Percentiles rank a stretch among this genome's conserved stretches.
Conservation (phyloP, 2,329 filamentous ascomycete genomes). For the Cercospora sp. region DNA sequence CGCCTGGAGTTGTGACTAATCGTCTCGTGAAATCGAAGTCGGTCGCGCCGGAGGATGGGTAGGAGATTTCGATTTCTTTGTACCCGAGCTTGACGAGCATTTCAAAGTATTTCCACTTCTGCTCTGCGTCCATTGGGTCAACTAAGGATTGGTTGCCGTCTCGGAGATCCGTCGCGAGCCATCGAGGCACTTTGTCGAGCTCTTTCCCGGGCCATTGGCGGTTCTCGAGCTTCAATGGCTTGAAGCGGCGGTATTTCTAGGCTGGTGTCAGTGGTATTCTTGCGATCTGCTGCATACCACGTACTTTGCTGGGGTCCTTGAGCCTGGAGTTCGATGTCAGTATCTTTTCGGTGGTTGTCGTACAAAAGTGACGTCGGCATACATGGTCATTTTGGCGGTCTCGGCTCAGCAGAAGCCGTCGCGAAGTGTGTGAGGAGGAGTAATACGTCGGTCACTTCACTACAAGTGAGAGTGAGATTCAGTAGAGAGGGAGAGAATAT, state of each 20-base stretch:
- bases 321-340: slow-evolving; percentile 49
- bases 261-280: slow-evolving; percentile 50
- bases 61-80: slow-evolving; percentile 97
- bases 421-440: background rate
- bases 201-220: slow-evolving; percentile 82
- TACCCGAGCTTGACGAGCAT: slow-evolving; percentile 91
- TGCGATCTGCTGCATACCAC: background rate
- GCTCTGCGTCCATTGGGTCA: slow-evolving; percentile 93
- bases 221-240: slow-evolving; percentile 65
- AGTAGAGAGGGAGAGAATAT: background rate
- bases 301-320: slow-evolving; percentile 42
- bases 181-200: slow-evolving; percentile 81
- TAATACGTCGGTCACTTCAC: background rate
- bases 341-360: background rate
- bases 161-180: slow-evolving; percentile 83
- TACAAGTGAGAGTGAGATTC: background rate
- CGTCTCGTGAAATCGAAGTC: slow-evolving; percentile 94
- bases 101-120: slow-evolving; percentile 94
- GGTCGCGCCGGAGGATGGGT: slow-evolving; percentile 89
- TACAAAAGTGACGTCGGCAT: slow-evolving; percentile 1
- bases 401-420: slow-evolving; percentile 4
- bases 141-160: slow-evolving; percentile 94
- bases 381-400: slow-evolving; percentile 16
- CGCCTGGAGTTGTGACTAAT: slow-evolving; percentile 79
- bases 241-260: slow-evolving; percentile 73